Base-by-base conservation (phyloP, 345 rosid genomes). In the Linum lewisii region DNA sequence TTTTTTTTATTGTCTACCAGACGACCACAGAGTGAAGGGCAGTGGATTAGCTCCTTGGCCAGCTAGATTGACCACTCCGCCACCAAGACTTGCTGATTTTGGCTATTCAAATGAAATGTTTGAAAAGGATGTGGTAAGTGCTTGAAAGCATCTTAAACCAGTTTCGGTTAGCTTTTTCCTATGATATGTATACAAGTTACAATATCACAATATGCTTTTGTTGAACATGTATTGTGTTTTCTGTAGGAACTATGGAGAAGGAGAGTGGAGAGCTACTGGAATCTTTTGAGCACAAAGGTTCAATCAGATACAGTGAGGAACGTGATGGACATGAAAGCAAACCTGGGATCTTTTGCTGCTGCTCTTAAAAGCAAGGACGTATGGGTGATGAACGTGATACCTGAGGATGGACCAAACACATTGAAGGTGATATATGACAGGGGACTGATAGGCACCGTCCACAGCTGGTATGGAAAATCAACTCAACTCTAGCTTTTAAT, bases 21-120 rank as follows among this genome's bases (percentile, higher is more conserved):
- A 82, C 76, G 87, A 81, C 67, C 96, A 89, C 19, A 75, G 63
- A 70, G 81, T 73, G 21, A 78, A 80, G 72, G 99, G 96, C 54
- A 87, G 96, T 75, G 96, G 86, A 26, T 81, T 93, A 81, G 90
- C 95, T 63, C 96, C 99, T 45, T 93, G 99, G 99, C 99, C 99
- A 18, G 86, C 96, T 63, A 81, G 99, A 58, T 61, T 82, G 77
- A 90, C 83, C 38, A 66, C 92, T 58, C 81, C 95, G 66, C 84
- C 97, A 69, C 95, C 92, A 7, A 78, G 96, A 53, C 92, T 93
- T 72, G 82, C 92, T 45, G 99, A 93, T 68, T 87, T 89, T 66
- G 97, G 96, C 66, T 89, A 85, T 67, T 79, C 95, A 7, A 77
- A 44, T 16, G 85, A 87, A 26, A 82, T 69, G 84, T 93, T 89